Evolutionary conservation across 2,329 filamentous ascomycete genomes (phyloP).

Genomic region (Nigrograna mackinnonii): DNA sequence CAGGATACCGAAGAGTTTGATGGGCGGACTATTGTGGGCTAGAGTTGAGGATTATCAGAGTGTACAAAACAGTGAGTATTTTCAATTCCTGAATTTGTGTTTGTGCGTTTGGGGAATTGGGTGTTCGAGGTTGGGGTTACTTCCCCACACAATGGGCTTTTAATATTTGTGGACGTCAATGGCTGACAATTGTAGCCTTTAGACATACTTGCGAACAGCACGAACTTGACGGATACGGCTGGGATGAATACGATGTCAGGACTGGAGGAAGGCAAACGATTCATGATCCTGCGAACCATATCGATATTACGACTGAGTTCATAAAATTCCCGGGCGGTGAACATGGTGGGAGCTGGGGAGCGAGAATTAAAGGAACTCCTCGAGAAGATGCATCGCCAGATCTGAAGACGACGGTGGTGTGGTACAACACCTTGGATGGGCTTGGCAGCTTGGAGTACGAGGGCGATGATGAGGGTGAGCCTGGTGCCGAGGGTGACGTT

Average conservation of each 20-base stretch:
- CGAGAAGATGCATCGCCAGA: slow-evolving; percentile 67
- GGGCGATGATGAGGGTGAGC: slow-evolving; percentile 47
- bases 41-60: slow-evolving; percentile 78
- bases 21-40: slow-evolving; percentile 85
- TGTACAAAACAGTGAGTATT: slow-evolving; percentile 71
- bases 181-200: slow-evolving; percentile 62
- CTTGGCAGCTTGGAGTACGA: slow-evolving; percentile 67
- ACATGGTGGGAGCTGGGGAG: slow-evolving; percentile 90
- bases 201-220: slow-evolving; percentile 96
- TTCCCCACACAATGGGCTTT: too few species aligned
- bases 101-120: too few species aligned
- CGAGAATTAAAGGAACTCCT: slow-evolving; percentile 80
- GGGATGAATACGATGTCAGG: slow-evolving; percentile 94
- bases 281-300: slow-evolving; percentile 82
- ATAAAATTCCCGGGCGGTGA: slow-evolving; percentile 86
- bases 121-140: too few species aligned
- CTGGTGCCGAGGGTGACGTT: slow-evolving; percentile 65
- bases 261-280: slow-evolving; percentile 87
- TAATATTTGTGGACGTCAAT: too few species aligned
- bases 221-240: slow-evolving; percentile 94
- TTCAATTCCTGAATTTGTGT: too few species aligned
- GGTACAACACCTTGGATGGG: slow-evolving; percentile 83
- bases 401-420: slow-evolving; percentile 76
- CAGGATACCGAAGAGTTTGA: slow-evolving; percentile 77
- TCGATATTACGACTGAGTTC: slow-evolving; percentile 92